phyloP scores from a whole-genome alignment of 2,329 filamentous ascomycete species.

The Myotisia sp. region DNA sequence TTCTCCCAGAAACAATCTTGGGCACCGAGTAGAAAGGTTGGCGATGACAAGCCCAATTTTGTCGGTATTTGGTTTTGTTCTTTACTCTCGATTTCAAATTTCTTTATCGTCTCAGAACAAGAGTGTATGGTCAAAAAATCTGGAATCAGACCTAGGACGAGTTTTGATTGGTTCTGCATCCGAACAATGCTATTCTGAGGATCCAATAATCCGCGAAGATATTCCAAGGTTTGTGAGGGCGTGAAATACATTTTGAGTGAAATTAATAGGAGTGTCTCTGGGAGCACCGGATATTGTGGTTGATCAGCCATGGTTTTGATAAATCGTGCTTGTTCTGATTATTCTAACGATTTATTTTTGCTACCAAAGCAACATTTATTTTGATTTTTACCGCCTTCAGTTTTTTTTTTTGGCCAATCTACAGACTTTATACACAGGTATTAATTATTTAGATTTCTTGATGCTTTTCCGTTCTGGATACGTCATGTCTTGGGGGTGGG shows the following conservation, averaged over 20 bases:
- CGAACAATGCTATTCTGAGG: conserved; percentile 33
- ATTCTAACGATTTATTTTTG: background rate
- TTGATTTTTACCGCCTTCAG: no score
- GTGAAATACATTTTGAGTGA: conserved; percentile 47
- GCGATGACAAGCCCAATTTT: conserved; percentile 13
- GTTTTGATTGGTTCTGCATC: conserved; percentile 31
- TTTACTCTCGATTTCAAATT: conserved; percentile 15
- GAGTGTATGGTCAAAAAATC: conserved; percentile 55
- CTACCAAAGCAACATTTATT: no score
- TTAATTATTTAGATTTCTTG: no score
- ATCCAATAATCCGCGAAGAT: conserved; percentile 37
- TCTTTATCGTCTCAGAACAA: conserved; percentile 27
- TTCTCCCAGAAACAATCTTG: conserved; percentile 62
- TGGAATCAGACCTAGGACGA: conserved; percentile 64
- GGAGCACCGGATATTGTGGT: conserved; percentile 20
- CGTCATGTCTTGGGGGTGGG: no score
- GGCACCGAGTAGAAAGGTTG: conserved; percentile 51
- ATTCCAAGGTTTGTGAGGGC: conserved; percentile 44
- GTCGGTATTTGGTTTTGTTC: conserved; percentile 3
- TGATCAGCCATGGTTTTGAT: background rate
- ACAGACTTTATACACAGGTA: no score
- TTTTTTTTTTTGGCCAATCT: no score
- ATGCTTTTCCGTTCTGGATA: no score
- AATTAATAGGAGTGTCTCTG: conserved; percentile 26
- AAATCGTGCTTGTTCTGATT: background rate